Evolutionary conservation across 2,329 filamentous ascomycete species (phyloP), one percentile per base, ranked within the genome.

Genomic region (Chrysoporthe deuterocubensis): DNA sequence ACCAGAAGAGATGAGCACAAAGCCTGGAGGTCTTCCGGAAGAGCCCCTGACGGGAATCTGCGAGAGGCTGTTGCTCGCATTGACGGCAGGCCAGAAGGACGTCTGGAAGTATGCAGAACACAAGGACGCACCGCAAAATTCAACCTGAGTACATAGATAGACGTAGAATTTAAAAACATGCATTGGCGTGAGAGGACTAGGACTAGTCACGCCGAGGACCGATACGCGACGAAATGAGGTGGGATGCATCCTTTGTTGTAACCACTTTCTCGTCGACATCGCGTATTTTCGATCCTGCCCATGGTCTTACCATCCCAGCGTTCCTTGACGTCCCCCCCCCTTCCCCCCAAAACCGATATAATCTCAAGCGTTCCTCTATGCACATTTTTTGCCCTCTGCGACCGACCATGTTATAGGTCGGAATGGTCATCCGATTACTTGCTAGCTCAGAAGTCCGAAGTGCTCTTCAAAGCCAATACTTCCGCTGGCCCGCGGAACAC

Each of bases 31-130:
- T n/a, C 67, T 78, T 56, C 74, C 74, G 0, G 77, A 79, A 70
- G 77, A 77, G 70, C 75, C 76, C 32, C 54, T 78, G 52, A 71
- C 73, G 0, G 77, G 77, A 1, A 76, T 74, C 48, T 79, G 74
- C 74, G 77, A 79, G 70, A 71, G 75, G 66, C 72, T 71, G 63
- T 48, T 76, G 43, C 34, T 76, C 57, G 68, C 65, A 3, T 44
- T 76, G 69, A 70, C 71, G 67, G 65, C 21, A 9, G 73, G 73
- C 3, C 69, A 75, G 67, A 62, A 52, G 50, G 75, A 76, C 52
- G 73, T 76, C 16, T 76, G 75, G 75, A 68, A 58, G 61, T 76
- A 64, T 57, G 66, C 66, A 8, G 57, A 60, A 21, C 3, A 8
- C 32, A 43, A 43, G 8, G 34, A 3, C 16, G 18, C 7, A 58